These are phyloP conservation scores for Lecanoromycetidae sp. DNA, from an alignment of 2,329 filamentous ascomycete genomes.

Conservation along the genomic window DNA sequence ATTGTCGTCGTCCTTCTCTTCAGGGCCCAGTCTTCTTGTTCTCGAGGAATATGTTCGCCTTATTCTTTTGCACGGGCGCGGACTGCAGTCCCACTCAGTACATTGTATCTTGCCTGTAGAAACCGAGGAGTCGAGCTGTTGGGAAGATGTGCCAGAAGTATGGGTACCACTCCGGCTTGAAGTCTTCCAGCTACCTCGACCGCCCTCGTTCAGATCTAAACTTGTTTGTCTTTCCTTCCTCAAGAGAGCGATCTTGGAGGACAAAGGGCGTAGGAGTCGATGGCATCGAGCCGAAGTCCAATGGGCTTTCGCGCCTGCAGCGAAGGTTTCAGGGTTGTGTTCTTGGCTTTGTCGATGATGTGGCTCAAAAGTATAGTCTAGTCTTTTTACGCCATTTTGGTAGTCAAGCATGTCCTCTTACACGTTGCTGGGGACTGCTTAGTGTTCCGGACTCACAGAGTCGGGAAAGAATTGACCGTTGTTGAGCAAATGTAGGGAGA, in stretches of 20 bases:
- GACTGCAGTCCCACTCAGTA: conserved; percentile 12
- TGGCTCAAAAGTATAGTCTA: neutral
- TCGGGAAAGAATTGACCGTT: too few species aligned
- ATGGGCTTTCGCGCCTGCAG: conserved; percentile 13
- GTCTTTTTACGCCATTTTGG: neutral
- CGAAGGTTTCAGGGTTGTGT: neutral
- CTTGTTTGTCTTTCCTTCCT: conserved; percentile 23
- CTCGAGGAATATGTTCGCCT: conserved; percentile 17
- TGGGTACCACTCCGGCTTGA: neutral
- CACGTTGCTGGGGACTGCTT: too few species aligned
- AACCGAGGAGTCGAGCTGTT: neutral
- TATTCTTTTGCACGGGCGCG: conserved; percentile 12
- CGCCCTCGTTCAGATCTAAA: neutral
- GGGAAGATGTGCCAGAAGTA: too few species aligned
- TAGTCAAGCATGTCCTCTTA: conserved; percentile 4
- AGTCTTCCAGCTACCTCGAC: neutral
- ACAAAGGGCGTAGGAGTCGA: conserved; percentile 33
- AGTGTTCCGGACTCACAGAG: too few species aligned
- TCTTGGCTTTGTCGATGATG: neutral
- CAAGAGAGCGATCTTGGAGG: conserved; percentile 32
- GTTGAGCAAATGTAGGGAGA: too few species aligned
- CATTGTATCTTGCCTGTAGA: neutral
- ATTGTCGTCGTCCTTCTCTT: neutral
- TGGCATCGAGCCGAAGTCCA: conserved; percentile 36
- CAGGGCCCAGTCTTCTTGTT: neutral